Conservation (phyloP, 768 basidiomycete genomes). For the Butyriboletus loyo region DNA sequence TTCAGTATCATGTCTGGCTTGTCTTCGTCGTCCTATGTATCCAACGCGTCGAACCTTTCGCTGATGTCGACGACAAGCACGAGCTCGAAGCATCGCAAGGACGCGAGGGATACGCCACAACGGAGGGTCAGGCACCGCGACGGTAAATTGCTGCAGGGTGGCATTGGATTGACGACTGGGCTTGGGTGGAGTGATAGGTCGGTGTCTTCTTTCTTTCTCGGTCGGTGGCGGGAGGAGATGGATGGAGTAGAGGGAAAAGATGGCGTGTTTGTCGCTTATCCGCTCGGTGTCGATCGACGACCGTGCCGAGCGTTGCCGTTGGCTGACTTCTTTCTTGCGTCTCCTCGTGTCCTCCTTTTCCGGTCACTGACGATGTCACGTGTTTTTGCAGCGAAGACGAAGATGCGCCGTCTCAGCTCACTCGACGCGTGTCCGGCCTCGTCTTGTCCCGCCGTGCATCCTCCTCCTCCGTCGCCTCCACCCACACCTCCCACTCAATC, state of each 20-base stretch:
- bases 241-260: too few relatives aligned
- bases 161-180: constrained; percentile 68
- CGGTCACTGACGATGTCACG: neutral
- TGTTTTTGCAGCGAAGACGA: constrained; percentile 57
- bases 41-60: constrained; percentile 24
- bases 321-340: constrained; percentile 7
- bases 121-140: constrained; percentile 62
- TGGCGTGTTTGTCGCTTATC: too few relatives aligned
- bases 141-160: constrained; percentile 53
- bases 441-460: constrained; percentile 49
- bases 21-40: constrained; percentile 26
- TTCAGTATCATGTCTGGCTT: constrained; percentile 26
- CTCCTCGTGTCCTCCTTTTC: neutral
- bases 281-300: too few relatives aligned
- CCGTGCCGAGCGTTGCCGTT: neutral
- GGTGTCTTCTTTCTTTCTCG: constrained; percentile 14
- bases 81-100: constrained; percentile 39
- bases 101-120: constrained; percentile 54
- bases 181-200: constrained; percentile 75
- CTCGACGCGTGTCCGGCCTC: constrained; percentile 57
- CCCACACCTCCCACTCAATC: constrained; percentile 13
- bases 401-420: constrained; percentile 66
- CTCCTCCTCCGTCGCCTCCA: constrained; percentile 37
- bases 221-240: neutral
- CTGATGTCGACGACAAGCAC: constrained; percentile 22